Evolutionary conservation across 192 early-diverging fungal species (phyloP).

Genomic region (Coemansia sp.): DNA sequence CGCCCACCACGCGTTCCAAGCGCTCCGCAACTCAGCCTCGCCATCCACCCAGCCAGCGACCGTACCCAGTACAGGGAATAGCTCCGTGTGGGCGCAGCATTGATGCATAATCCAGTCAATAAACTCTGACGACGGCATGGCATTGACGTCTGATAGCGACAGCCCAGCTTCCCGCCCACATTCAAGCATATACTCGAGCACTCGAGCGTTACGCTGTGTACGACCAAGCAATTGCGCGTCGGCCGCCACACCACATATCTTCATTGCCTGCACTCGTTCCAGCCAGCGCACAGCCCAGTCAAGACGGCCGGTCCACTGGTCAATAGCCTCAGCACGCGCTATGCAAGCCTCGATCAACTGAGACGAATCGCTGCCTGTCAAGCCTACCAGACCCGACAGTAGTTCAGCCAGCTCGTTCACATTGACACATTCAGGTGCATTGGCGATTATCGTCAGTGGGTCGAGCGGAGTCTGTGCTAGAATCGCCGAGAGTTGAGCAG

Average conservation of each 20-base stretch:
- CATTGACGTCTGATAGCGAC: conserved; percentile 16
- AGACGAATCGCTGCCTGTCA: neutral
- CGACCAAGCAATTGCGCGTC: conserved; percentile 6
- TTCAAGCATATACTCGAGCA: neutral
- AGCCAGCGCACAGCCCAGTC: conserved; percentile 40
- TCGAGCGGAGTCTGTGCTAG: conserved; percentile 12
- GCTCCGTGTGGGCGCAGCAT: neutral
- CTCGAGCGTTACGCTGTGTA: conserved; percentile 12
- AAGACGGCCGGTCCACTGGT: conserved; percentile 33
- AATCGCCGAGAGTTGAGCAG: neutral
- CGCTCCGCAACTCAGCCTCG: conserved; percentile 10
- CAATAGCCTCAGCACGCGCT: conserved; percentile 28
- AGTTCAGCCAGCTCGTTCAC: conserved; percentile 15
- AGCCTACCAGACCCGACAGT: neutral
- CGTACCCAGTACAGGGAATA: neutral
- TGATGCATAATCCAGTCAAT: conserved; percentile 11
- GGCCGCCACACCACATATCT: neutral
- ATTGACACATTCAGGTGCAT: conserved; percentile 33
- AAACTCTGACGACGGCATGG: conserved; percentile 9
- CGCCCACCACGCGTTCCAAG: conserved; percentile 37
- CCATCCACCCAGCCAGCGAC: neutral
- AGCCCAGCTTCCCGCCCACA: neutral
- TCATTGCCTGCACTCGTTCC: conserved; percentile 3
- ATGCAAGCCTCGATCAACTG: conserved; percentile 20
- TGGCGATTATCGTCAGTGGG: conserved; percentile 18